Conservation (phyloP, 1,139 yeast species). For the Geotrichum aggregatum region DNA sequence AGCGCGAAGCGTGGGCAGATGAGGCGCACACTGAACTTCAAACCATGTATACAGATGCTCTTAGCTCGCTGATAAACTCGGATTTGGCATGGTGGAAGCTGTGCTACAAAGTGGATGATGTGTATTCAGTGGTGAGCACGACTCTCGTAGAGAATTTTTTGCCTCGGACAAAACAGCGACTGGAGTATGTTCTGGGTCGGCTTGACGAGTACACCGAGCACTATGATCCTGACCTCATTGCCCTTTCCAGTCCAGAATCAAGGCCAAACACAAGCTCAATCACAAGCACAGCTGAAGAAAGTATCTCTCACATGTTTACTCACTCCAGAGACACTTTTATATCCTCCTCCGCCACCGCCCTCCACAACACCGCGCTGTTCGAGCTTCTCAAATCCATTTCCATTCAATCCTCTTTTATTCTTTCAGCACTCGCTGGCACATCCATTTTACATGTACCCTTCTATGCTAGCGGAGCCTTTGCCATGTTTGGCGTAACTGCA, state of each 20-base stretch:
- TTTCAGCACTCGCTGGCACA: slow-evolving; percentile 35
- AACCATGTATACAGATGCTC: slow-evolving; percentile 21
- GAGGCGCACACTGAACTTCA: slow-evolving; percentile 41
- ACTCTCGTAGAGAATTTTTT: slow-evolving; percentile 26
- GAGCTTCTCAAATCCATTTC: slow-evolving; percentile 25
- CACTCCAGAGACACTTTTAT: slow-evolving; percentile 12
- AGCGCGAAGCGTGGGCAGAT: slow-evolving; percentile 34
- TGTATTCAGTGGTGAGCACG: slow-evolving; percentile 31
- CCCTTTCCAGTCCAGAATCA: slow-evolving; percentile 20
- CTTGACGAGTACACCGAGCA: slow-evolving; percentile 33
- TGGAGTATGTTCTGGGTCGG: slow-evolving; percentile 35
- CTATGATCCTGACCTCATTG: no score
- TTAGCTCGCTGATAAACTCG: slow-evolving; percentile 1
- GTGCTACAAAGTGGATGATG: slow-evolving; percentile 39
- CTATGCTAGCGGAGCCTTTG: slow-evolving; percentile 35
- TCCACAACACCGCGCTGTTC: slow-evolving; percentile 23
- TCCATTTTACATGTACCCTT: slow-evolving; percentile 34
- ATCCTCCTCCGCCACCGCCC: slow-evolving; percentile 13
- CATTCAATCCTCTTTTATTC: slow-evolving; percentile 38
- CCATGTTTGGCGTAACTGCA: slow-evolving; percentile 37
- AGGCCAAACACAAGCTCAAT: not conserved
- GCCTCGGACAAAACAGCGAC: slow-evolving; percentile 31
- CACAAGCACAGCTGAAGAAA: no score
- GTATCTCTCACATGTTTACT: not conserved
- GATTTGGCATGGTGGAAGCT: slow-evolving; percentile 40